Evolutionary conservation across 305 asterid genomes (phyloP), one percentile per base, ranked within the genome.

Genomic region (Fraxinus velutina): DNA sequence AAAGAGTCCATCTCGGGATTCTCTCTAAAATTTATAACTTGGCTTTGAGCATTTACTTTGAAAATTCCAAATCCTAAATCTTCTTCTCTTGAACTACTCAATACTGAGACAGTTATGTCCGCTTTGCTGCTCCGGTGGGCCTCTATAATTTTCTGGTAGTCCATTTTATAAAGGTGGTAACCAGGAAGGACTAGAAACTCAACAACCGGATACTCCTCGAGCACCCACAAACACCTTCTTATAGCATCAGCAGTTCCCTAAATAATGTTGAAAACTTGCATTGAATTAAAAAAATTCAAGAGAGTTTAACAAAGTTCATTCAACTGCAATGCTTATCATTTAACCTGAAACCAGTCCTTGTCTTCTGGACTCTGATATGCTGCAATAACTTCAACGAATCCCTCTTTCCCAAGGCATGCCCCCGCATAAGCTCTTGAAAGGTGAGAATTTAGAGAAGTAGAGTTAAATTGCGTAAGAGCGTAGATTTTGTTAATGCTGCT

Each of bases 321-420:
- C 71, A 37, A 22, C 60, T 32, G 30, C 30, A 66, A 78, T 78
- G 75, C 13, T 70, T 77, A 27, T 21, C 17, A 8, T 50, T 78
- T 75, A 57, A 92, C 98, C 97, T 92, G 97, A 86, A 92, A 94
- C 98, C 98, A 94, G 55, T 89, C 91, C 3, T 83, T 86, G 85
- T 90, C 87, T 82, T 94, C 97, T n/a, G 96, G 96, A 32, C 95
- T 89, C 89, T 94, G 97, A 78, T 90, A 92, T 4, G 97, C 98
- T 8, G 98, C 98, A 17, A 94, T 89, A 74, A 94, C 98, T 81
- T 94, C 98, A 2, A 94, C 92, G 15, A 91, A 88, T 9, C 95
- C 93, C 2, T 90, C 94, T 72, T 87, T 85, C 4, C 90, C 86
- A 3, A 91, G 89, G n/a, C 90, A 90, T 2, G 88, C 88, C 2